Base-by-base conservation (phyloP, 371 early-diverging fungal species). In the Coemansia sp. region DNA sequence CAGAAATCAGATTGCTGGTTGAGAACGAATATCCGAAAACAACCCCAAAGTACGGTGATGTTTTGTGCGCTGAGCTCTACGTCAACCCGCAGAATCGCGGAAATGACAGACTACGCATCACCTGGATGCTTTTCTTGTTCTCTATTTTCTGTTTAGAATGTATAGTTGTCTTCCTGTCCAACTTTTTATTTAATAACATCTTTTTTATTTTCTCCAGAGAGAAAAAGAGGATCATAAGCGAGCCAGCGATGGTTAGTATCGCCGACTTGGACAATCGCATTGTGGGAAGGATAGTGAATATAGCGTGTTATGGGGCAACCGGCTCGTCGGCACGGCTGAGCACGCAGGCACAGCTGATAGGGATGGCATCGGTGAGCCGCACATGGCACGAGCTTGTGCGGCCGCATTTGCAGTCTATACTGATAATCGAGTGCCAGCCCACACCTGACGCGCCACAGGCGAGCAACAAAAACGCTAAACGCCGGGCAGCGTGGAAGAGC, bases 401-500 rank as follows among this genome's bases (percentile, higher is more conserved):
- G 23, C 7, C 39, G 11, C 55, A 69, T 12, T 11, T 70, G 28
- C 28, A 53, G 25, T 53, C 71, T 20, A 56, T 57, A 18, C 11
- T 74, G 8, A 62, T 74, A 6, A 28, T 69, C 54, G 74, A 74
- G 51, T 74, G 42, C 63, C 70, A 70, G 50, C 14, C 50, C 1
- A 6, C 33, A 21, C 5, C 39, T 3, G 40, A 14, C 7, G 14
- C 5, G 14, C 2, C 26, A 54, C 20, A 54, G 57, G 16, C 3
- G 14, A 39, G 40, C 21, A 9, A 8, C 39, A 40, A 12, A 9
- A 11, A 5, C 42, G 20, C 9, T 21, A 40, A 12, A 11, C 39
- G 58, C 40, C 57, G 57, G 51, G 5, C 63, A 30, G 18, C 14
- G 8, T 23, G 14, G 57, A 25, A 14, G n/a, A 54, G 39, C 44